phyloP scores from a whole-genome alignment of 192 early-diverging fungal genomes.

The Allomyces arbusculus region DNA sequence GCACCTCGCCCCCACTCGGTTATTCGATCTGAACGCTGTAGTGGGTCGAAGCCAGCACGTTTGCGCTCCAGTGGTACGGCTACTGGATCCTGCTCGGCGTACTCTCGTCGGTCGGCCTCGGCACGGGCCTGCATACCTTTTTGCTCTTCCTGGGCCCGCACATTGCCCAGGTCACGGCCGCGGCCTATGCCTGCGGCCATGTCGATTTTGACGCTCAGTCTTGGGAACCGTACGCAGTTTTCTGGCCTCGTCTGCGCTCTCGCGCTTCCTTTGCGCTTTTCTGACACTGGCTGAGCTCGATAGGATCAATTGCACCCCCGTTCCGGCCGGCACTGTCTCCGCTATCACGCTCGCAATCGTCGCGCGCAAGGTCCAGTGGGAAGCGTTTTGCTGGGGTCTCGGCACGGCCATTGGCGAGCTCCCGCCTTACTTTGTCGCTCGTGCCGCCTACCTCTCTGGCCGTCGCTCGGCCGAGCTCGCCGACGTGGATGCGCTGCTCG shows the following conservation, averaged over 20 bases:
- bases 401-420: constrained; percentile 85
- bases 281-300: not conserved
- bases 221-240: not conserved
- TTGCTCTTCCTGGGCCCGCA: constrained; percentile 81
- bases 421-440: constrained; percentile 85
- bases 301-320: constrained; percentile 2
- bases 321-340: constrained; percentile 4
- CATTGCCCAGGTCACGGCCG: constrained; percentile 74
- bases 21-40: no score
- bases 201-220: constrained; percentile 43
- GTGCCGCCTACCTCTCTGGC: constrained; percentile 46
- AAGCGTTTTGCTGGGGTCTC: constrained; percentile 79
- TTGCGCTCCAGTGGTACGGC: constrained; percentile 43
- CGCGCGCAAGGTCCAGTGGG: constrained; percentile 44
- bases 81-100: constrained; percentile 79
- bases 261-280: not conserved
- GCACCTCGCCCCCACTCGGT: no score
- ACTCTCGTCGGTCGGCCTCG: constrained; percentile 76
- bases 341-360: constrained; percentile 37
- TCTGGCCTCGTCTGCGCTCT: no score
- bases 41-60: no score
- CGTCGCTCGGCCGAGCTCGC: constrained; percentile 23
- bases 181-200: constrained; percentile 59
- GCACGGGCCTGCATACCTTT: constrained; percentile 88
- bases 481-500: constrained; percentile 18